Evolutionary conservation across 768 basidiomycete species (phyloP).

Genomic region (Paxillus ammoniavirescens): DNA sequence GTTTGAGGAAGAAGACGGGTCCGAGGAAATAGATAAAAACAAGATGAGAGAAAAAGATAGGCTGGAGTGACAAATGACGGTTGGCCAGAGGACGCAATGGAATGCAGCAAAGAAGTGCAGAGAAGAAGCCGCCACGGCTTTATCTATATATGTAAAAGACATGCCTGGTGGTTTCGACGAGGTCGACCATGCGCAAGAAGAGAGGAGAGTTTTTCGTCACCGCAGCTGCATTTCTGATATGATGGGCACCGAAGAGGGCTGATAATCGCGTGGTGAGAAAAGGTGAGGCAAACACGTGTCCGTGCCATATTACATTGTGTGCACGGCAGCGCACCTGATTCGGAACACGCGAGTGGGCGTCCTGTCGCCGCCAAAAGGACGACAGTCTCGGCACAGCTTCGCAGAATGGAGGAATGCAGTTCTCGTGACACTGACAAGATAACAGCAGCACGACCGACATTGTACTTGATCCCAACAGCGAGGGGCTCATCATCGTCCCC

Average conservation of each 20-base stretch:
- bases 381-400: constrained; percentile 1
- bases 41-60: constrained; percentile 5
- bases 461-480: neutral
- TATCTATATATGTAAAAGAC: constrained; percentile 27
- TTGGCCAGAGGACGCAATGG: constrained; percentile 11
- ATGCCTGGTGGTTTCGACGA: constrained; percentile 37
- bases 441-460: constrained; percentile 2
- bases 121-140: constrained; percentile 21
- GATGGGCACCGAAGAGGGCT: constrained; percentile 30
- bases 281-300: constrained; percentile 34
- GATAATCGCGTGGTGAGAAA: constrained; percentile 35
- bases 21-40: constrained; percentile 7
- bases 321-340: constrained; percentile 10
- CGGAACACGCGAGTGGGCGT: constrained; percentile 2
- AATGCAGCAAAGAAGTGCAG: constrained; percentile 18
- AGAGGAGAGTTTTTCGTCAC: constrained; percentile 23
- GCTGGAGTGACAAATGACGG: constrained; percentile 9
- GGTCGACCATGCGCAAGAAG: constrained; percentile 27
- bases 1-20: constrained; percentile 14
- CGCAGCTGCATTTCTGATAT: constrained; percentile 23
- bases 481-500: constrained; percentile 2
- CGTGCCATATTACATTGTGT: neutral
- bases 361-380: constrained; percentile 7
- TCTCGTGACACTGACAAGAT: neutral
- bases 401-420: neutral